Percentiles rank a stretch among this genome's conserved stretches.
phyloP scores from a whole-genome alignment of 768 basidiomycete genomes.

The Suillus discolor region DNA sequence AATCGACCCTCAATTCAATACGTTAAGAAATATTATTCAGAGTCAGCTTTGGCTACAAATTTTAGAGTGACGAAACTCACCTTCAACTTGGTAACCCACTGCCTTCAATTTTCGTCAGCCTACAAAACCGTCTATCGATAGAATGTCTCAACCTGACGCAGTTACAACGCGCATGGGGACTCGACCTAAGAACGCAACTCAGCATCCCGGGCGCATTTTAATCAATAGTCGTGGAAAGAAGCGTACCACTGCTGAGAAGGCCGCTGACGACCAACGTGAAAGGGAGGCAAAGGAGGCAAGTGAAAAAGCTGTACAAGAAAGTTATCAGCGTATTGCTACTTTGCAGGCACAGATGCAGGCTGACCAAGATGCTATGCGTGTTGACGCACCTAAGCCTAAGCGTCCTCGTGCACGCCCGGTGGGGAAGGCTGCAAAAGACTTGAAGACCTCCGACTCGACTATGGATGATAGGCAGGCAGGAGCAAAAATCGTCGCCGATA shows the following conservation, averaged over 20 bases:
- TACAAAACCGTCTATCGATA: neutral
- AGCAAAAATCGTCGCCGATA: too few relatives aligned
- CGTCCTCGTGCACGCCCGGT: neutral
- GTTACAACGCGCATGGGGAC: neutral
- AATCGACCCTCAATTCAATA: too few relatives aligned
- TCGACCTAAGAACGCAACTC: constrained; percentile 6
- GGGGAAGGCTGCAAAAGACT: neutral
- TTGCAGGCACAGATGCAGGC: constrained; percentile 9
- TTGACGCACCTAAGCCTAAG: neutral
- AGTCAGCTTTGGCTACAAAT: too few relatives aligned
- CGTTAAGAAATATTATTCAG: too few relatives aligned
- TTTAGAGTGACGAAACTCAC: neutral
- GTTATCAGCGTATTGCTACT: neutral
- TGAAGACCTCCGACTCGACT: neutral
- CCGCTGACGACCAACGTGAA: constrained; percentile 11
- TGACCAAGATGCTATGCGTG: neutral
- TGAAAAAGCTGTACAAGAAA: neutral
- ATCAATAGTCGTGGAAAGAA: constrained; percentile 2
- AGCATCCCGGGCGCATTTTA: constrained; percentile 9
- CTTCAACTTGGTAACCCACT: neutral
- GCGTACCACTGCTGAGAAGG: constrained; percentile 13
- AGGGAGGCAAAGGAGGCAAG: constrained; percentile 8
- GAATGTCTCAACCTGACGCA: neutral
- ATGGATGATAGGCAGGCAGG: neutral
- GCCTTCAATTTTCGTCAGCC: too few relatives aligned